Evolutionary conservation across 2,329 filamentous ascomycete genomes (phyloP), one percentile per base, ranked within the genome.

Genomic region (Berkeleyomyces basicola): DNA sequence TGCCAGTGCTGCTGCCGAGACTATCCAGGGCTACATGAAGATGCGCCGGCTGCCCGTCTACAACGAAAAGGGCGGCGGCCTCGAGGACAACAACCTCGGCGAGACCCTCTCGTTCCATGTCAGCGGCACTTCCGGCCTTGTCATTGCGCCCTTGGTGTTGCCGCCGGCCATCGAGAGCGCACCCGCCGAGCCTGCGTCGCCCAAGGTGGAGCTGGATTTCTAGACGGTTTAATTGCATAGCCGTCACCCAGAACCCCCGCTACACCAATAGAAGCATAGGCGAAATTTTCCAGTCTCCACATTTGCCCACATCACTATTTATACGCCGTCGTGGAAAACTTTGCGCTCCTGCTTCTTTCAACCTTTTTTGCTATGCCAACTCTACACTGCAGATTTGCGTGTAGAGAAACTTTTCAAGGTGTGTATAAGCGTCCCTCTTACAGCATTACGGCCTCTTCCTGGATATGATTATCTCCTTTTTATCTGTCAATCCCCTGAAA

Each of bases 71-170:
- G 92, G 93, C 1, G 90, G 90, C 1, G 90, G 89, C 7, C 79
- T 82, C 1, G 83, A 83, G 64, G 78, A 81, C 46, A 82, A 82
- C 64, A 84, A 83, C 66, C 79, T 86, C 61, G 84, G 88, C 33
- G 88, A 95, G 69, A 90, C 96, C 73, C 81, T 96, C 73, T 90
- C 90, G 3, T 99, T 99, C 72, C 91, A 85, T 65, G 75, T 99
- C 60, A 96, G 90, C 71, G 80, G 89, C 68, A 80, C 82, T 2
- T 85, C 82, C 68, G 91, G 89, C 60, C 83, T 99, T 67, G 81
- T 89, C 46, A 90, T 99, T 66, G 88, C 86, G 68, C 90, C 90
- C 0, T 96, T 90, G 73, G 93, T 87, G 71, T 77, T 99, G 51
- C 93, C 93, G 36, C 93, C 93, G 0, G 77, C 92, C 47, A 88